phyloP scores from a whole-genome alignment of 306 rosid species.

The Vicia sativa region DNA sequence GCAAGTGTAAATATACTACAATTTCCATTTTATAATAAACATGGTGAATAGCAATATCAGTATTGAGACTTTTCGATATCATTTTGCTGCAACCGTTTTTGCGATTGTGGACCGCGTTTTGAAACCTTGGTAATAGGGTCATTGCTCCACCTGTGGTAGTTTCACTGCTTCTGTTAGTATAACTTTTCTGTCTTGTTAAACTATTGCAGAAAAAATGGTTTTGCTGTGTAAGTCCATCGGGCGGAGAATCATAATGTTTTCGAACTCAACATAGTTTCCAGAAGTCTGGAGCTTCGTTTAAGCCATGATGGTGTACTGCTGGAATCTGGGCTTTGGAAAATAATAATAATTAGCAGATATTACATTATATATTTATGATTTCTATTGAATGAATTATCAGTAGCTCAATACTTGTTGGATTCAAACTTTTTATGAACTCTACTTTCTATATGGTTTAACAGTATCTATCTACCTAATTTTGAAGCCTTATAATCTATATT shows the following conservation, averaged over 20 bases:
- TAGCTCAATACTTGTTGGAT: slow-evolving; percentile 13
- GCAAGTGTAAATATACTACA: no score
- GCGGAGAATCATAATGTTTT: slow-evolving; percentile 53
- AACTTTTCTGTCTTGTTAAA: not conserved
- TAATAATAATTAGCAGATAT: slow-evolving; percentile 24
- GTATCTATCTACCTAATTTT: slow-evolving; percentile 21
- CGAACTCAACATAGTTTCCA: slow-evolving; percentile 41
- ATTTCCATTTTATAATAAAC: no score
- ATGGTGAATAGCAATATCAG: no score
- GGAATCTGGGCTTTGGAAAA: slow-evolving; percentile 41
- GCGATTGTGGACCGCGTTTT: no score
- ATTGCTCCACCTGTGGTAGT: no score
- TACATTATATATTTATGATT: slow-evolving; percentile 20
- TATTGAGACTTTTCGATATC: no score
- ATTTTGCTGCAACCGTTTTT: no score
- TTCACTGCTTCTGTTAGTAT: no score
- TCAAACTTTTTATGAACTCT: slow-evolving; percentile 13
- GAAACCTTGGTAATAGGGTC: no score
- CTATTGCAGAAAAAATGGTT: slow-evolving; percentile 77
- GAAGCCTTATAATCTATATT: not conserved
- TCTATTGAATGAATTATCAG: slow-evolving; percentile 33
- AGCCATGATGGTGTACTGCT: slow-evolving; percentile 61
- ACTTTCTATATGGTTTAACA: no score
- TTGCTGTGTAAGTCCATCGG: slow-evolving; percentile 60
- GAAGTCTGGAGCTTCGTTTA: slow-evolving; percentile 59